Evolutionary conservation across 2,329 filamentous ascomycete species (phyloP).

Genomic region (Aspergillus melleus): DNA sequence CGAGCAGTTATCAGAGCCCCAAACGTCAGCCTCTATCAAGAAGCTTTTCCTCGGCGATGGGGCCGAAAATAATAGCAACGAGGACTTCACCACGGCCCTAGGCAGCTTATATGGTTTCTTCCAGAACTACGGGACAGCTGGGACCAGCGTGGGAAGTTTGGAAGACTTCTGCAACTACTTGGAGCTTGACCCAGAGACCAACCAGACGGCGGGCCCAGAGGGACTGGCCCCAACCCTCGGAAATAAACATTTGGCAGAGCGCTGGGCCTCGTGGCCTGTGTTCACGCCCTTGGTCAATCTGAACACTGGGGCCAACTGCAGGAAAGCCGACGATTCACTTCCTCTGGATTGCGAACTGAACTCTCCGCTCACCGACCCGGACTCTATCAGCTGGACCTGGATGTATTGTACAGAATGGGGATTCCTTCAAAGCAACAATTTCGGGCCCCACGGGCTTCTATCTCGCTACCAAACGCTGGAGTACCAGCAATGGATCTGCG

Average conservation of each 20-base stretch:
- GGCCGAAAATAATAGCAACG: slow-evolving; percentile 48
- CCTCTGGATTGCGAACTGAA: slow-evolving; percentile 41
- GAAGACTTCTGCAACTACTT: slow-evolving; percentile 50
- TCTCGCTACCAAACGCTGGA: slow-evolving; percentile 49
- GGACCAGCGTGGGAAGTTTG: slow-evolving; percentile 31
- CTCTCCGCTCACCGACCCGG: slow-evolving; percentile 33
- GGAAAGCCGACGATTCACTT: slow-evolving; percentile 23
- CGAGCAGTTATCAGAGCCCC: slow-evolving; percentile 39
- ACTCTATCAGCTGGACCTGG: slow-evolving; percentile 50
- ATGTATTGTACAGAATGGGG: slow-evolving; percentile 57
- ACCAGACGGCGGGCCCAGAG: slow-evolving; percentile 35
- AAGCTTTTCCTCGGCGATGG: slow-evolving; percentile 50
- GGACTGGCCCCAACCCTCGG: slow-evolving; percentile 46
- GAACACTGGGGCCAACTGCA: slow-evolving; percentile 44
- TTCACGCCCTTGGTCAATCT: slow-evolving; percentile 41
- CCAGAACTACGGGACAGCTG: slow-evolving; percentile 47
- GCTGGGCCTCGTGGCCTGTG: slow-evolving; percentile 44
- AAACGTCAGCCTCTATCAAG: slow-evolving; percentile 45
- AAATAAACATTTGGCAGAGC: slow-evolving; percentile 41
- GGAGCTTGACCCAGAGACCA: slow-evolving; percentile 43
- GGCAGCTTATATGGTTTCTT: slow-evolving; percentile 42
- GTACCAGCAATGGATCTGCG: slow-evolving; percentile 48
- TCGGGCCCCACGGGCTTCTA: slow-evolving; percentile 48
- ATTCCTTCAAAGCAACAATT: slow-evolving; percentile 51
- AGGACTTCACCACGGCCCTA: slow-evolving; percentile 49